Evolutionary conservation across 164 flowering plant species (phyloP).

Genomic region (Liquidambar formosana): DNA sequence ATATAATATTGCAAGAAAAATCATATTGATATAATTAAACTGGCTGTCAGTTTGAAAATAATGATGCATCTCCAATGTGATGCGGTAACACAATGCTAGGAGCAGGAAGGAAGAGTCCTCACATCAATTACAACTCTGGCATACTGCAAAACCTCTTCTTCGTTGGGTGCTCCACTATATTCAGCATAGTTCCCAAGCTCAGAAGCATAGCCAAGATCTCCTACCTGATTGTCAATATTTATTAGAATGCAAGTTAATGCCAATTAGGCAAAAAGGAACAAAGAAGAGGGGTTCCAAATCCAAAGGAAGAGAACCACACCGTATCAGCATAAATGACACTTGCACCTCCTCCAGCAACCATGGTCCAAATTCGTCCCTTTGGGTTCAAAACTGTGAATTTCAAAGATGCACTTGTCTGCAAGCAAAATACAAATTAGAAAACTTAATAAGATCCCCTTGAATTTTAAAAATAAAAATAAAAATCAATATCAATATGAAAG

Average conservation of each 20-base stretch:
- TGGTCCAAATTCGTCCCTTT: slow-evolving; percentile 92
- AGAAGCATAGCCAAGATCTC: slow-evolving; percentile 89
- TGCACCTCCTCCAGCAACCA: slow-evolving; percentile 99
- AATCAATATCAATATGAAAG: not conserved
- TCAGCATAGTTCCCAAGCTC: slow-evolving; percentile 99
- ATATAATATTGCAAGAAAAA: not conserved
- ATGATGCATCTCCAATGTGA: not conserved
- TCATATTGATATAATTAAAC: not conserved
- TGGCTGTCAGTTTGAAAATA: not conserved
- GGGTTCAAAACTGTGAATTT: slow-evolving; percentile 93
- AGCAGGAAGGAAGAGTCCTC: slow-evolving; percentile 23
- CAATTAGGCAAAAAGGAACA: not conserved
- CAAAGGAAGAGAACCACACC: slow-evolving; percentile 31
- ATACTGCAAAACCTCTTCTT: slow-evolving; percentile 90
- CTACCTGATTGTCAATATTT: slow-evolving; percentile 51
- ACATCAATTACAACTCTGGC: slow-evolving; percentile 97
- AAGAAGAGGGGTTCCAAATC: not conserved
- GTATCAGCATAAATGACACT: slow-evolving; percentile 97
- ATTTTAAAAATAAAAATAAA: not conserved
- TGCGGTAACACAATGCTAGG: not conserved
- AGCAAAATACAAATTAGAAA: not conserved
- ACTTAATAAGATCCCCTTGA: not conserved
- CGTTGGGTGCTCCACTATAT: slow-evolving; percentile 97
- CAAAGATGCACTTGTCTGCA: slow-evolving; percentile 95
- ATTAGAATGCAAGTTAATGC: not conserved